phyloP scores from a whole-genome alignment of 805 yeast genomes.

The Candida sithepensis region DNA sequence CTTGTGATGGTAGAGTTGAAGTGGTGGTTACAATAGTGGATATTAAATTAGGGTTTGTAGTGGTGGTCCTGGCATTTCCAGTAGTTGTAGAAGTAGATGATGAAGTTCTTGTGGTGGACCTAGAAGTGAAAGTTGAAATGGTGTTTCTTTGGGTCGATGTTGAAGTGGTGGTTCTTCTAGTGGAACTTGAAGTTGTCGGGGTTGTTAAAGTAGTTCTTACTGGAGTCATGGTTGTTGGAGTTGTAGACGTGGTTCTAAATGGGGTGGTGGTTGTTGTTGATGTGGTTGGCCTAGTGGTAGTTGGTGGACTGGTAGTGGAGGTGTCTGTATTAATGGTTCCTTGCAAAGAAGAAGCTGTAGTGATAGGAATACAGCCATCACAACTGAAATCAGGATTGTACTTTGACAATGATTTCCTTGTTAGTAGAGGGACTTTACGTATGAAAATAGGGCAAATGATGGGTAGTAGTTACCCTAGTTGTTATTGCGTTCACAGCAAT shows the following conservation, averaged over 20 bases:
- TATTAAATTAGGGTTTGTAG: background rate
- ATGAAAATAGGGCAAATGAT: too few species aligned
- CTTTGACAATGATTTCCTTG: conserved; percentile 5
- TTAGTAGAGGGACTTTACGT: too few species aligned
- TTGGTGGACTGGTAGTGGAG: conserved; percentile 6
- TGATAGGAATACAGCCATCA: conserved; percentile 25
- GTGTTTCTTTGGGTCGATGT: background rate
- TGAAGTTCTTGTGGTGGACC: background rate
- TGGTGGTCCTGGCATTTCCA: background rate
- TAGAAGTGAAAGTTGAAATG: background rate
- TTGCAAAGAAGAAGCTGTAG: conserved; percentile 23
- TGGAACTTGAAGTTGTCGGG: background rate
- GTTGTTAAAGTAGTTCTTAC: conserved; percentile 5
- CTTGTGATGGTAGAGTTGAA: background rate
- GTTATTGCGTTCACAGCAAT: background rate
- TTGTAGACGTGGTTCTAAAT: background rate
- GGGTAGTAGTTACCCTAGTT: background rate
- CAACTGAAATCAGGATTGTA: conserved; percentile 26
- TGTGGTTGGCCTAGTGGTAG: conserved; percentile 9
- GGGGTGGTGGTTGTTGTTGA: conserved; percentile 8
- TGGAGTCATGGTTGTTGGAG: conserved; percentile 8
- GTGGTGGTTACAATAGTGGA: background rate
- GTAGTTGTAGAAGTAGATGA: background rate
- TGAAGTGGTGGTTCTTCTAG: background rate
- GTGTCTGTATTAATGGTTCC: conserved; percentile 25